Base-by-base conservation (phyloP, 768 basidiomycete species). In the Baorangia bicolor region DNA sequence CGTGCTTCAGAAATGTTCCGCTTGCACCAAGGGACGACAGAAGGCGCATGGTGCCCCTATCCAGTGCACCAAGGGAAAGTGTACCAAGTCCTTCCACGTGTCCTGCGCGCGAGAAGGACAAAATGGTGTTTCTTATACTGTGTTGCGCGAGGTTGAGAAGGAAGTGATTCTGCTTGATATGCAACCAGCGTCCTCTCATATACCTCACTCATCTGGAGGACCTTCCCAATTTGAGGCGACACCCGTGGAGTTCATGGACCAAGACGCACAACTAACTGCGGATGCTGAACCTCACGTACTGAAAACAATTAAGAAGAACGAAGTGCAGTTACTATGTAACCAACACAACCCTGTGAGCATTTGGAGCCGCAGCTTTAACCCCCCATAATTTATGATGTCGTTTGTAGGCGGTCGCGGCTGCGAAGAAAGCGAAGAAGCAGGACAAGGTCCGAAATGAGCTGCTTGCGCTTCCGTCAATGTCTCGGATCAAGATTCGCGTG, bases 1-100 rank as follows among this genome's bases (percentile, higher is more conserved):
- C 14, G 31, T 47, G 23, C 38, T 30, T n/a, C 54, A 98, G 94
- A 97, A 96, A 88, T 99, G 96, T 69, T 81, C 86, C 8, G 82
- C 86, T 0, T 98, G 95, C 68, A 77, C 80, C n/a, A 92, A 86
- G 69, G 79, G 74, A 40, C 78, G 79, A 33, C 70, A 77, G 12
- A 90, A 87, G 64, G 76, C 74, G 0, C 92, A 91, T 57, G 92
- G 88, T 18, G 90, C 88, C 1, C 88, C 88, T 25, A 86, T 97
- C 25, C 95, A 98, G 67, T 98, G 95, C 68, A 91, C 92, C 16
- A 92, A 91, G 71, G 94, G 94, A 42, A 96, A 94, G 74, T 98
- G 95, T 64, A 80, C 90, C 12, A 91, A 90, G 67, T 91, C 95
- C 0, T 97, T 93, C 74, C 96, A 98, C 66, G 88, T 97, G 28